Percentiles rank a stretch among this genome's conserved stretches.
Conservation (phyloP, 2,329 filamentous ascomycete genomes). For the Beauveria caledonica region DNA sequence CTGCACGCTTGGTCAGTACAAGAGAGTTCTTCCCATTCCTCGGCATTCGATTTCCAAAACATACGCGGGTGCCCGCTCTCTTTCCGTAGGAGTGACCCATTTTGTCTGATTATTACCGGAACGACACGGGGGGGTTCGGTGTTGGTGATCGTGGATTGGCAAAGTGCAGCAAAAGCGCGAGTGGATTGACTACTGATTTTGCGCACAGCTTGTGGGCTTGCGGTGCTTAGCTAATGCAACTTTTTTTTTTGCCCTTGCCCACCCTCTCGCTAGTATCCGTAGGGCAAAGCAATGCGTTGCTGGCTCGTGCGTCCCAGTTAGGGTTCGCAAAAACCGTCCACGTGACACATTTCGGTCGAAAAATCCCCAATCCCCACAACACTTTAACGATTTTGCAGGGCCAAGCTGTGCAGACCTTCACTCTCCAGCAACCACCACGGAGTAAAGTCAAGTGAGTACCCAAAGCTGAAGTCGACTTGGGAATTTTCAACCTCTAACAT, state of each 20-base stretch:
- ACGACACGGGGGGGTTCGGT: slow-evolving; percentile 23
- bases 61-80: slow-evolving; percentile 74
- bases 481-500: slow-evolving; percentile 20
- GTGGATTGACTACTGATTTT: slow-evolving; percentile 31
- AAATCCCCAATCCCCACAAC: slow-evolving; percentile 27
- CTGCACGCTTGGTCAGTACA: slow-evolving; percentile 34
- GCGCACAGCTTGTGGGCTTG: slow-evolving; percentile 30
- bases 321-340: slow-evolving; percentile 22
- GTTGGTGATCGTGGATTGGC: slow-evolving; percentile 37
- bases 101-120: slow-evolving; percentile 44
- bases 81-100: slow-evolving; percentile 87
- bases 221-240: slow-evolving; percentile 28
- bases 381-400: slow-evolving; percentile 22
- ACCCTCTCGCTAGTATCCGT: slow-evolving; percentile 12
- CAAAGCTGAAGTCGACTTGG: slow-evolving; percentile 9
- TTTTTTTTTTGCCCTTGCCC: slow-evolving; percentile 21
- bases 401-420: slow-evolving; percentile 10
- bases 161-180: slow-evolving; percentile 19
- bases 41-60: slow-evolving; percentile 27
- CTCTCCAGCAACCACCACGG: slow-evolving; percentile 26
- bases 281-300: slow-evolving; percentile 25
- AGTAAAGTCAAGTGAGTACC: slow-evolving; percentile 32
- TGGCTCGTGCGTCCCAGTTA: slow-evolving; percentile 19
- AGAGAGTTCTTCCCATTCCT: slow-evolving; percentile 6
- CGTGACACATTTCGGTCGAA: slow-evolving; percentile 19